Evolutionary conservation across 2,329 filamentous ascomycete genomes (phyloP).

Genomic region (Colletotrichum spinosum): DNA sequence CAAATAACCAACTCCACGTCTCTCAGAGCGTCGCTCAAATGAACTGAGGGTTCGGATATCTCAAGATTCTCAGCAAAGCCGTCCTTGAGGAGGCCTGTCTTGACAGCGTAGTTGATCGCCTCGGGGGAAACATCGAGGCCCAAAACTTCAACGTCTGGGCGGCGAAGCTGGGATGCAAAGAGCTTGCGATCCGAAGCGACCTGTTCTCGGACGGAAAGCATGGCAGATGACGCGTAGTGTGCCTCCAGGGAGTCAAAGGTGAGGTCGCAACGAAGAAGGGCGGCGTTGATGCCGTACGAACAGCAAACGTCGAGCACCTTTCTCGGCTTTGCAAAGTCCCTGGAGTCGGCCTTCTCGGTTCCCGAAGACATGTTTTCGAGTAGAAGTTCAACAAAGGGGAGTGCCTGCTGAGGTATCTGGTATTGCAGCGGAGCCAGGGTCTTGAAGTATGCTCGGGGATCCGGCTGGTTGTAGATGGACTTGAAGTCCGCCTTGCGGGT

Average conservation of each 20-base stretch:
- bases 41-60: neutral
- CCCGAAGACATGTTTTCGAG: slow-evolving; percentile 2
- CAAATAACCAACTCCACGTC: slow-evolving; percentile 11
- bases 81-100: slow-evolving; percentile 1
- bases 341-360: neutral
- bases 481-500: slow-evolving; percentile 26
- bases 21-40: neutral
- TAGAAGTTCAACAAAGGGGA: slow-evolving; percentile 10
- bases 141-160: neutral
- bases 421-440: slow-evolving; percentile 15
- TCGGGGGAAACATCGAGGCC: slow-evolving; percentile 16
- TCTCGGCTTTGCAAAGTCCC: neutral
- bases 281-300: slow-evolving; percentile 28
- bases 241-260: neutral
- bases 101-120: slow-evolving; percentile 1
- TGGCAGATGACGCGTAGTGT: slow-evolving; percentile 5
- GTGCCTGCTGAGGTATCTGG: slow-evolving; percentile 25
- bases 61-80: slow-evolving; percentile 19
- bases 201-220: neutral
- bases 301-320: slow-evolving; percentile 24
- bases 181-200: slow-evolving; percentile 2
- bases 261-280: slow-evolving; percentile 16
- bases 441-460: slow-evolving; percentile 23
- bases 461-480: slow-evolving; percentile 23
- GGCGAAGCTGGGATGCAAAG: neutral